These are phyloP conservation scores for Posidonia australis DNA, from an alignment of 106 monocot genomes.

Conservation along the genomic window DNA sequence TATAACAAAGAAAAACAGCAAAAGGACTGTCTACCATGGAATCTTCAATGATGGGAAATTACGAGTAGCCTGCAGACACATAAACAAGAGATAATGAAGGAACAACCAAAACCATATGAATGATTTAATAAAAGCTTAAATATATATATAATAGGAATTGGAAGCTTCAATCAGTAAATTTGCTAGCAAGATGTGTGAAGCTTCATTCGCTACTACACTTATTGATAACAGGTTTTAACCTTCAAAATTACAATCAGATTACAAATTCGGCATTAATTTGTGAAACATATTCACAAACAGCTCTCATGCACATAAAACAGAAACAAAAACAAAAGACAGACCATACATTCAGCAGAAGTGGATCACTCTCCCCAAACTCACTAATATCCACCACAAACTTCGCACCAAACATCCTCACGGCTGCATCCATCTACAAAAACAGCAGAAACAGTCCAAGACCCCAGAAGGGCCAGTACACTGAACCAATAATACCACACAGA, in stretches of 20 bases:
- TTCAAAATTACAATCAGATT: too few relatives aligned
- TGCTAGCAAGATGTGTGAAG: too few relatives aligned
- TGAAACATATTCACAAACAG: not conserved
- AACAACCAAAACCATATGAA: not conserved
- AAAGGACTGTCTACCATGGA: slow-evolving; percentile 31
- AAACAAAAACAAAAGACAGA: not conserved
- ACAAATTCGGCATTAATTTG: too few relatives aligned
- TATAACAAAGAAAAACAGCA: not conserved
- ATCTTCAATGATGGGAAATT: slow-evolving; percentile 26
- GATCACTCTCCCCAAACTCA: slow-evolving; percentile 46
- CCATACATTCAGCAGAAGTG: slow-evolving; percentile 49
- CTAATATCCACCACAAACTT: slow-evolving; percentile 46
- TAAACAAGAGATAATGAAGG: too few relatives aligned
- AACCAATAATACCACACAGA: not conserved
- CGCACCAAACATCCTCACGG: slow-evolving; percentile 25
- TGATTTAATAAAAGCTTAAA: not conserved
- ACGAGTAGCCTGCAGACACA: slow-evolving; percentile 35
- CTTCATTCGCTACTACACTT: too few relatives aligned
- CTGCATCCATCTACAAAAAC: slow-evolving; percentile 38
- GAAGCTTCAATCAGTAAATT: too few relatives aligned
- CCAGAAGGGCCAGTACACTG: not conserved
- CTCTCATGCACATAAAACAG: not conserved
- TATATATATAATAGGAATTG: not conserved
- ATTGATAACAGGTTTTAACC: too few relatives aligned
- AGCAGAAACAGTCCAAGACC: not conserved